These are phyloP conservation scores for Patellifolia procumbens DNA, from an alignment of 179 eudicot species.

Conservation along the genomic window DNA sequence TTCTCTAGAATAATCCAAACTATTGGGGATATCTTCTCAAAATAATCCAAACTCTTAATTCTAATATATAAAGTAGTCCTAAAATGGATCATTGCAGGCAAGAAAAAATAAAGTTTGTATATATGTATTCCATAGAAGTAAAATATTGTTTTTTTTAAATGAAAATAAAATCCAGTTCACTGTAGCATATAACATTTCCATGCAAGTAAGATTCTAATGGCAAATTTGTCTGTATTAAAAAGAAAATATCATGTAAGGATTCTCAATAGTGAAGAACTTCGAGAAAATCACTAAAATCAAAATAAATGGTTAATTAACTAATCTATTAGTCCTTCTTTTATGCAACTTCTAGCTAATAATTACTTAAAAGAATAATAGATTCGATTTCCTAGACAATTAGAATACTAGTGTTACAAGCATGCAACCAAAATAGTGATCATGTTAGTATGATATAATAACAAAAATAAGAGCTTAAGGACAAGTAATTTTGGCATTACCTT, in stretches of 20 bases:
- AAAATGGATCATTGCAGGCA: too few relatives aligned
- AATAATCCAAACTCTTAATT: too few relatives aligned
- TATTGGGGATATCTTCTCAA: too few relatives aligned
- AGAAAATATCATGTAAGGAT: conserved; percentile 16
- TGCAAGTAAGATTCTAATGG: conserved; percentile 21
- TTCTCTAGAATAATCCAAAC: too few relatives aligned
- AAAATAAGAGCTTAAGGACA: conserved; percentile 7
- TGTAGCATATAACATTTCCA: not conserved
- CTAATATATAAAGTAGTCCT: too few relatives aligned
- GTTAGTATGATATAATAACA: conserved; percentile 8
- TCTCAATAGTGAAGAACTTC: conserved; percentile 23
- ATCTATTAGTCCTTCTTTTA: conserved; percentile 21
- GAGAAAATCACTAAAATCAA: conserved; percentile 16
- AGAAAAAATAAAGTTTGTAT: too few relatives aligned
- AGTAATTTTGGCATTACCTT: conserved; percentile 17
- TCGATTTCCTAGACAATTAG: conserved; percentile 36
- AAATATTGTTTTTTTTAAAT: not conserved
- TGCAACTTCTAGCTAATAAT: conserved; percentile 12
- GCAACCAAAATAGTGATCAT: conserved; percentile 15
- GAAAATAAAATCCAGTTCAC: not conserved
- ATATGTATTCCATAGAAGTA: too few relatives aligned
- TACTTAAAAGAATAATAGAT: conserved; percentile 11
- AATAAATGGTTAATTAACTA: conserved; percentile 3
- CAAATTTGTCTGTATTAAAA: conserved; percentile 15
- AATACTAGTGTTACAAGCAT: conserved; percentile 21